Evolutionary conservation across 371 early-diverging fungal species (phyloP), one percentile per base, ranked within the genome.

Genomic region (Apophysomyces variabilis): DNA sequence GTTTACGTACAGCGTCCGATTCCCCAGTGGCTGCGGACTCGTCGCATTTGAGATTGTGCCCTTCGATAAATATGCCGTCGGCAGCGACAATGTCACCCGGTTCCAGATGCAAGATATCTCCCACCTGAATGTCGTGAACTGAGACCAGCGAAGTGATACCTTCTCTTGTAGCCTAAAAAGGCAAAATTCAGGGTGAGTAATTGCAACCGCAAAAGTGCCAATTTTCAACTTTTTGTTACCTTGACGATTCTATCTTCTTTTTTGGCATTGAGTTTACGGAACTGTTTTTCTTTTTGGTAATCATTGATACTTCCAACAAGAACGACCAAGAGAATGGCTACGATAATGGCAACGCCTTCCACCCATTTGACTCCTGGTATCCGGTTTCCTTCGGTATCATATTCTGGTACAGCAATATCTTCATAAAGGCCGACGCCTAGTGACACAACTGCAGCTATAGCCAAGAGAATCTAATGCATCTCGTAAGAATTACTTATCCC

Each of bases 11-110:
- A 0, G 92, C 85, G 65, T 95, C 92, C 0, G 94, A 90, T 83
- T 97, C 97, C 62, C 97, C 97, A 0, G 96, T 96, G 11, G 94
- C 92, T 37, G 93, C 90, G 36, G 92, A 91, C 74, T 97, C 97
- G 75, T 97, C 97, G 73, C 92, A 92, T 16, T 80, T 85, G 57
- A 97, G 78, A 76, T 94, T 92, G 68, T 92, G 92, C 18, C 95
- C 95, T 61, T 82, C 82, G 54, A 95, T 82, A 63, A 90, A 87
- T 54, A 98, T 81, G 71, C 96, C 94, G 77, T 98, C 98, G 6
- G 89, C 96, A 4, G 92, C 80, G 38, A 97, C 83, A 47, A 97
- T 90, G 72, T 97, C 98, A 60, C 98, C 99, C 16, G 96, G 93
- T 74, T 98, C 96, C 32, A 98, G 79, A 63, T 90, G 74, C 59